Evolutionary conservation across 352 stramenopile genomes (phyloP), one percentile per base, ranked within the genome.

Genomic region (Blastocystis sp.): DNA sequence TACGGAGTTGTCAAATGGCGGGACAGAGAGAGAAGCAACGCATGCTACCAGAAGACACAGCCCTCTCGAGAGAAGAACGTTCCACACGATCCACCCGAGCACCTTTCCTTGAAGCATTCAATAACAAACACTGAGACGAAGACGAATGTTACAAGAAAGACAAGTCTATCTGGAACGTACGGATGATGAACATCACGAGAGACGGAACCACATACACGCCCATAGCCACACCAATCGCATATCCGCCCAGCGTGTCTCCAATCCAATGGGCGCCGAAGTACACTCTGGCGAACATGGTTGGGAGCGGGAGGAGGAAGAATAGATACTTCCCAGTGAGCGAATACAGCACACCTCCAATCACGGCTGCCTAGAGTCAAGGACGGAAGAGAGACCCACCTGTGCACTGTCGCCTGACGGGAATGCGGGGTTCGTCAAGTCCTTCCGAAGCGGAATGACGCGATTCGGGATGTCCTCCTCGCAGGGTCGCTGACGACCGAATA

Each of bases 201-300:
- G 33, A n/a, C 2, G 74, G 74, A 69, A 82, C 55, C 31, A 89
- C 79, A 59, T 89, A 89, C 45, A 89, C 29, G 31, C 63, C 62
- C 45, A 89, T 78, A 3, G 66, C 33, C 12, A 89, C 39, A 31
- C 79, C 79, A 41, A 89, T 89, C 9, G 50, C 62, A 51, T 76
- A 77, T 2, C 79, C 79, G 9, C 63, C 79, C 37, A 89, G 61
- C 12, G 79, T 89, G 39, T 89, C 79, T 45, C 79, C 79, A n/a
- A 89, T 79, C 79, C 79, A 89, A n/a, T 89, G 79, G 21, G 79
- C 79, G 6, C 79, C 79, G 50, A 79, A 89, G 45, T 89, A 89
- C 3, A 89, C 79, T 55, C 79, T 41, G 41, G 79, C 35, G 50
- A 89, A 89, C 79, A 89, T 89, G 24, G 79, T 89, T 16, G 79